Base-by-base conservation (phyloP, 2,329 filamentous ascomycete genomes). In the Huntiella bhutanensis region DNA sequence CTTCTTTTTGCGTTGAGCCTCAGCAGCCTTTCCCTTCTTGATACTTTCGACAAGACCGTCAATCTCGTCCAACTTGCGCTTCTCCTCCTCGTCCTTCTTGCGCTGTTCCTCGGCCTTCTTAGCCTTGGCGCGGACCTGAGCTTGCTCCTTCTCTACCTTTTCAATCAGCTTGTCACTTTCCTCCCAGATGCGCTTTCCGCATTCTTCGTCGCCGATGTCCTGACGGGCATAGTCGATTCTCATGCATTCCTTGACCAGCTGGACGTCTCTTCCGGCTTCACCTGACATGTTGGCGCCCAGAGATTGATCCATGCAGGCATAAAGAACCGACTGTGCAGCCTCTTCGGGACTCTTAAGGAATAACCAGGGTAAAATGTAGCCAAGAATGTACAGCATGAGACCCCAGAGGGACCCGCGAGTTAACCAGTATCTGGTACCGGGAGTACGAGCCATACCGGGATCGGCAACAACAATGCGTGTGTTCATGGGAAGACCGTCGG, bases 151-250 rank as follows among this genome's bases (percentile, higher is more conserved):
- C 62, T 96, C 87, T 11, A 80, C 73, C 54, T 72, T 71, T 59
- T 92, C 80, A 47, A 96, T 79, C 52, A 92, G 73, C 57, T 75
- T 76, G 56, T 94, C 87, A 57, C 82, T 94, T 49, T 82, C 77
- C 57, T 92, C 75, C 88, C 88, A 98, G 12, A 98, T 66, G 59
- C 78, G 75, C 70, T 92, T 86, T 49, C 85, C 86, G 28, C 82
- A 64, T 15, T 71, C 72, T 52, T 92, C 86, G 57, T 93, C 82
- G 52, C 71, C 71, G 39, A 95, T 69, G 55, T 95, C 87, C 19
- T 64, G 67, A 45, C 83, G 70, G 19, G 79, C 70, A 59, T 76
- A 80, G 51, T 80, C 73, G 13, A 87, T 70, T 56, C 84, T 74
- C 54, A 74, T 76, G 58, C 88, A 96, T 61, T 96, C 92, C 62